Evolutionary conservation across 768 basidiomycete species (phyloP).

Genomic region (Pholiota microspora): DNA sequence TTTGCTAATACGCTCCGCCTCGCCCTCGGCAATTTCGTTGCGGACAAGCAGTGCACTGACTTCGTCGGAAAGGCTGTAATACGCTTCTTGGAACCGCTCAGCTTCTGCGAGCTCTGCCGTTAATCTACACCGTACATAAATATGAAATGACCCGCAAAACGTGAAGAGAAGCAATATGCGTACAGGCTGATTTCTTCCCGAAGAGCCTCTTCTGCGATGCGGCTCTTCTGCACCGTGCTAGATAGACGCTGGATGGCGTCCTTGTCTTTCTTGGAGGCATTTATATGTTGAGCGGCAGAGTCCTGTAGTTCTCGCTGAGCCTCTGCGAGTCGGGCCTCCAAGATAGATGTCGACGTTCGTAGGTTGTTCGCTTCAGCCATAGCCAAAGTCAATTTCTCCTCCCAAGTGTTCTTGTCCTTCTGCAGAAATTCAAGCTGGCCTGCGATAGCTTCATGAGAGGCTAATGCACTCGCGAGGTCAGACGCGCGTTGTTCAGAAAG

Average conservation of each 20-base stretch:
- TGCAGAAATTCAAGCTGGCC: constrained; percentile 39
- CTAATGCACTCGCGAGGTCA: constrained; percentile 39
- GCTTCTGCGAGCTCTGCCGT: constrained; percentile 55
- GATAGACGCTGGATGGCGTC: constrained; percentile 47
- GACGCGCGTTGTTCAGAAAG: constrained; percentile 29
- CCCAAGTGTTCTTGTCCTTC: constrained; percentile 32
- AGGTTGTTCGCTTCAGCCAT: constrained; percentile 14
- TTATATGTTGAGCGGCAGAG: constrained; percentile 31
- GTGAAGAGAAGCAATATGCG: constrained; percentile 23
- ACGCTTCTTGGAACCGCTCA: constrained; percentile 70
- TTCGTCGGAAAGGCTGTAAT: constrained; percentile 60
- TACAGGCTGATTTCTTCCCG: constrained; percentile 69
- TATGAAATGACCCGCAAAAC: constrained; percentile 1
- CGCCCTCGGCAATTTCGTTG: constrained; percentile 78
- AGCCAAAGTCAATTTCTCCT: constrained; percentile 26
- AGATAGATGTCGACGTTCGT: constrained; percentile 16
- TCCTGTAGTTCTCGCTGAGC: constrained; percentile 25
- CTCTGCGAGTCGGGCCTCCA: constrained; percentile 22
- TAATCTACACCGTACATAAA: constrained; percentile 24
- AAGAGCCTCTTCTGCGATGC: constrained; percentile 67
- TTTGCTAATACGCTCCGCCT: constrained; percentile 68
- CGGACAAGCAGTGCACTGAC: constrained; percentile 62
- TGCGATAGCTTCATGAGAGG: constrained; percentile 40
- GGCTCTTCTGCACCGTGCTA: constrained; percentile 48
- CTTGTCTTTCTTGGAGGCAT: constrained; percentile 42